A percentile compares a stretch with the other conserved stretches of the same genome.
These are phyloP conservation scores for Intubia oerlemansii DNA, from an alignment of 2,329 filamentous ascomycete genomes.

Conservation along the genomic window DNA sequence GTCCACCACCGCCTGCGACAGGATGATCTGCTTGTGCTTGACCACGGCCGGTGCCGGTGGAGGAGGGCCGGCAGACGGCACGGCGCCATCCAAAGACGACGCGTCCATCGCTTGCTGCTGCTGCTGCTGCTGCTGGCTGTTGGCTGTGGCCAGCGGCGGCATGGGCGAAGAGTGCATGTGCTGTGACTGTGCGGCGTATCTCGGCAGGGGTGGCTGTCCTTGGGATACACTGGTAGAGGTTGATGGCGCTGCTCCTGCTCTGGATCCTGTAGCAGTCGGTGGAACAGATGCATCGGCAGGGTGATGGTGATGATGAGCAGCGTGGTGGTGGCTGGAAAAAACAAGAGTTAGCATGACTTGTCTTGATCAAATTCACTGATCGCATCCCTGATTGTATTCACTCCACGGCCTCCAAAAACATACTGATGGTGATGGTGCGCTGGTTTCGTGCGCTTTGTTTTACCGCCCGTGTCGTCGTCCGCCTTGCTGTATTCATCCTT, in stretches of 20 bases:
- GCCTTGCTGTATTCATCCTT: slow-evolving; percentile 47
- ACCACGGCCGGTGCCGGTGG: slow-evolving; percentile 1
- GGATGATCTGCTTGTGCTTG: slow-evolving; percentile 44
- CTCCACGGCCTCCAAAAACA: too few species aligned
- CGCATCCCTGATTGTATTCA: slow-evolving; percentile 39
- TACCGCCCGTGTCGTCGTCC: slow-evolving; percentile 39
- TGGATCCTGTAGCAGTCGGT: too few species aligned
- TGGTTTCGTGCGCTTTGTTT: slow-evolving; percentile 47
- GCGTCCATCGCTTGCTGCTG: too few species aligned
- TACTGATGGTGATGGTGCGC: slow-evolving; percentile 43
- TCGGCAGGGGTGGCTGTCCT: slow-evolving; percentile 9
- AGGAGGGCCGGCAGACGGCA: too few species aligned
- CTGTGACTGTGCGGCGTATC: not conserved
- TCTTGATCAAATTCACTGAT: too few species aligned
- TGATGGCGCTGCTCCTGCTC: slow-evolving; percentile 13
- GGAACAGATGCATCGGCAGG: slow-evolving; percentile 18
- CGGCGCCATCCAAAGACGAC: too few species aligned
- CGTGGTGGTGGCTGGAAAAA: slow-evolving; percentile 32
- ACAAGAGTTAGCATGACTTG: too few species aligned
- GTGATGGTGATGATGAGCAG: slow-evolving; percentile 19
- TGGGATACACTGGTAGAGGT: slow-evolving; percentile 9
- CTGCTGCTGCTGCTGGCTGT: too few species aligned
- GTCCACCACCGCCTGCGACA: slow-evolving; percentile 49
- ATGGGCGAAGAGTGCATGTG: not conserved
- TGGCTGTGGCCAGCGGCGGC: not conserved